Evolutionary conservation across 345 rosid species (phyloP).

Genomic region (Eucalyptus lansdowneana): DNA sequence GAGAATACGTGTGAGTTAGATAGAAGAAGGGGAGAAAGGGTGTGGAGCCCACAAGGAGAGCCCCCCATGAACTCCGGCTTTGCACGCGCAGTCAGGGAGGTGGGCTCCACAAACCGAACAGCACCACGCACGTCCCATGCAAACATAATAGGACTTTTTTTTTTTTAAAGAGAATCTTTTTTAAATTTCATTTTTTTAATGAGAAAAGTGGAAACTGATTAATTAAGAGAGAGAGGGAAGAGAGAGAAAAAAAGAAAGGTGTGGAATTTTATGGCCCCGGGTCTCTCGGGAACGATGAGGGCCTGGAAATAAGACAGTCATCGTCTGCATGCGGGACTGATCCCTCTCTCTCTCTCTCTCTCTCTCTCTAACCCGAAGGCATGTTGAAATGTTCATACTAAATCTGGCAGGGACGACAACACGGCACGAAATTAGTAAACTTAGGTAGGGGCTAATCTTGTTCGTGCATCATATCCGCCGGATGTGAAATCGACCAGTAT

Average conservation of each 20-base stretch:
- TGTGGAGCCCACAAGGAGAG: slow-evolving; percentile 15
- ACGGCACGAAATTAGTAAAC: not conserved
- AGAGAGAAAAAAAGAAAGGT: not conserved
- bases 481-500: not conserved
- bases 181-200: not conserved
- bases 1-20: not conserved
- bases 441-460: not conserved
- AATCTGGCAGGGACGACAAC: not conserved
- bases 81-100: slow-evolving; percentile 60
- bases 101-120: slow-evolving; percentile 12
- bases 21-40: not conserved
- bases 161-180: not conserved
- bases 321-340: not conserved
- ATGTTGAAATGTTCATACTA: not conserved
- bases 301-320: not conserved
- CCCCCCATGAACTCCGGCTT: slow-evolving; percentile 38
- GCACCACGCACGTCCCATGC: slow-evolving; percentile 47
- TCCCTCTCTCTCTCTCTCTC: not conserved
- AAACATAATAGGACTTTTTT: not conserved
- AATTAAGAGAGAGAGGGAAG: not conserved
- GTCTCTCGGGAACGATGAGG: not conserved
- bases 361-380: not conserved
- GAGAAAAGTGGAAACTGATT: not conserved
- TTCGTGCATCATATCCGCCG: not conserved
- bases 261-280: not conserved